Conservation (phyloP, 2,329 filamentous ascomycete genomes). For the Paracorniculantispora psalliotae region DNA sequence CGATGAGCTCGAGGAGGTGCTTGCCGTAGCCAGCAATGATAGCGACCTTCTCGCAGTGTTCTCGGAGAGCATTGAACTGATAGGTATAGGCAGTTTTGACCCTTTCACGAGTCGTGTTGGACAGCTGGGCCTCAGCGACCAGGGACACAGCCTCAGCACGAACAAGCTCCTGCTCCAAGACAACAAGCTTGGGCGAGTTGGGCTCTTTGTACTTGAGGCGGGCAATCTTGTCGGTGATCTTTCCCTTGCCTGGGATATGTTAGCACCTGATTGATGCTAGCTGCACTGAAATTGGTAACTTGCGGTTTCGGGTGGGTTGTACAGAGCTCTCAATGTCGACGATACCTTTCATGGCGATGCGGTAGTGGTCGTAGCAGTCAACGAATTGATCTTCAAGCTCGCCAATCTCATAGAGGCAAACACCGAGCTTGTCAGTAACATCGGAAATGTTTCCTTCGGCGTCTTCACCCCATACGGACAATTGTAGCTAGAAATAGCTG, state of each 20-base stretch:
- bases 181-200: constrained; percentile 94
- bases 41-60: constrained; percentile 97
- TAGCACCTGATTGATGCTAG: too few relatives aligned
- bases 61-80: constrained; percentile 94
- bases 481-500: constrained; percentile 70
- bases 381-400: constrained; percentile 98
- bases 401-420: constrained; percentile 96
- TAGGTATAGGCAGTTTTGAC: constrained; percentile 97
- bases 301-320: constrained; percentile 97
- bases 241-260: too few relatives aligned
- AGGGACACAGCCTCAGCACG: constrained; percentile 98
- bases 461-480: constrained; percentile 93
- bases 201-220: constrained; percentile 99
- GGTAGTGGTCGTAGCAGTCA: constrained; percentile 98
- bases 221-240: constrained; percentile 97
- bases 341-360: constrained; percentile 98
- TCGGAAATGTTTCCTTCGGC: constrained; percentile 98
- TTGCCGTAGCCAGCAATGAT: constrained; percentile 98
- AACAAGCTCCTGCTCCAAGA: constrained; percentile 96
- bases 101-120: constrained; percentile 99
- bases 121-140: constrained; percentile 94
- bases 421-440: constrained; percentile 97
- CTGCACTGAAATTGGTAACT: too few relatives aligned
- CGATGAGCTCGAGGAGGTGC: constrained; percentile 93
- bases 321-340: constrained; percentile 98